Conservation (phyloP, 1,284 basidiomycete species). For the Cryptococcus deneoformans region DNA sequence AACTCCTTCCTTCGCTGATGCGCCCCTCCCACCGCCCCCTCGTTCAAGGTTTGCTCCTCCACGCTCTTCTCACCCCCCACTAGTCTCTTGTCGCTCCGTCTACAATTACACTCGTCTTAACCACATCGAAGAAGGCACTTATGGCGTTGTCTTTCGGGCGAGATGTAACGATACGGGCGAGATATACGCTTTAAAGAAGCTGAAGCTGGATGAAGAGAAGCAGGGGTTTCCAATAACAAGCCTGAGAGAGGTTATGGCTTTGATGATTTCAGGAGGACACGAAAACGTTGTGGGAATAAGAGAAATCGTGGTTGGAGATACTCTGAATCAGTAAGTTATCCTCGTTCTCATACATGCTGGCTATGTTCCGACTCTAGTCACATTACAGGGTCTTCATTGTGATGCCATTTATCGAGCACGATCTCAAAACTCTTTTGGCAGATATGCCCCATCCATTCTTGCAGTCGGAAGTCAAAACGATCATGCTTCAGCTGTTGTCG, state of each 20-base stretch:
- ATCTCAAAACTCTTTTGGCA: slow-evolving; percentile 91
- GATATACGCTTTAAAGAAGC: slow-evolving; percentile 94
- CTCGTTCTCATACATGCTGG: slow-evolving; percentile 1
- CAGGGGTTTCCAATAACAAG: slow-evolving; percentile 98
- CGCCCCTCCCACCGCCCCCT: slow-evolving; percentile 6
- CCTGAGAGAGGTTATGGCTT: slow-evolving; percentile 87
- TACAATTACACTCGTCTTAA: slow-evolving; percentile 92
- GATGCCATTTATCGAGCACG: slow-evolving; percentile 99
- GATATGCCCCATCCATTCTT: slow-evolving; percentile 93
- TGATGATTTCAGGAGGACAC: slow-evolving; percentile 81
- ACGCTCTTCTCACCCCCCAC: slow-evolving; percentile 72
- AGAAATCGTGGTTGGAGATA: slow-evolving; percentile 99
- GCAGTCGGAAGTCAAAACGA: slow-evolving; percentile 96
- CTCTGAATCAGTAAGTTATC: slow-evolving; percentile 86
- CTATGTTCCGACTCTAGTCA: neutral
- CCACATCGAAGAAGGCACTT: slow-evolving; percentile 98
- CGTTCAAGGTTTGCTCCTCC: slow-evolving; percentile 60
- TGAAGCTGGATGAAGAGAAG: slow-evolving; percentile 97
- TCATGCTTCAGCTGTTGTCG: slow-evolving; percentile 90
- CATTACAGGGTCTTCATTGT: slow-evolving; percentile 88
- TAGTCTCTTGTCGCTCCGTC: slow-evolving; percentile 81
- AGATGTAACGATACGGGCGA: slow-evolving; percentile 89
- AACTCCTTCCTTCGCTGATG: slow-evolving; percentile 1
- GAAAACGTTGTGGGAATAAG: slow-evolving; percentile 93
- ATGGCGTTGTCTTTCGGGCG: slow-evolving; percentile 95